phyloP scores from a whole-genome alignment of 1,284 basidiomycete species.

The Tilletiopsis washingtonensis region DNA sequence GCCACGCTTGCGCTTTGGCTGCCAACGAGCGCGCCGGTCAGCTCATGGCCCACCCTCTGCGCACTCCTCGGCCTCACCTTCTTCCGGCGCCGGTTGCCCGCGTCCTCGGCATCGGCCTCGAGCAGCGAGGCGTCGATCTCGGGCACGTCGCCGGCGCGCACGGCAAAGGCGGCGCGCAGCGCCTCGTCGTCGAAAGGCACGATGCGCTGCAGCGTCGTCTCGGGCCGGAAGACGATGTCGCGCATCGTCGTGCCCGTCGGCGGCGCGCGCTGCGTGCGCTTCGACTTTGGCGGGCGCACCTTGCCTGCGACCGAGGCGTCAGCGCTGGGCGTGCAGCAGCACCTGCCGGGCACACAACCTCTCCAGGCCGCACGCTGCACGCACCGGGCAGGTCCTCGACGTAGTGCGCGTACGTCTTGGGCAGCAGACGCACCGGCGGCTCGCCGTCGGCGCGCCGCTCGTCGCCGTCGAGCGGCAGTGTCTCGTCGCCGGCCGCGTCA shows the following conservation, averaged over 20 bases:
- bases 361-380: no score
- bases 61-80: no score
- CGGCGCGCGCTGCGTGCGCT: background rate
- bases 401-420: conserved; percentile 9
- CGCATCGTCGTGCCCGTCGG: conserved; percentile 4
- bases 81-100: no score
- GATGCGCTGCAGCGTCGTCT: conserved; percentile 10
- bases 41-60: no score
- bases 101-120: no score
- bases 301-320: background rate
- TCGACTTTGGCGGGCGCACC: conserved; percentile 4
- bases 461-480: no score
- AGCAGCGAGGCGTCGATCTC: no score
- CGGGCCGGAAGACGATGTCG: conserved; percentile 10
- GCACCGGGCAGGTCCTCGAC: conserved; percentile 8
- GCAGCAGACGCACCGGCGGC: background rate
- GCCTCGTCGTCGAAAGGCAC: conserved; percentile 7
- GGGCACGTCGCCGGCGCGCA: no score
- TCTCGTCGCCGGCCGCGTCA: background rate
- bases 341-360: background rate
- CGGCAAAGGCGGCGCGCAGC: conserved; percentile 3
- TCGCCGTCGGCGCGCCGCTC: no score
- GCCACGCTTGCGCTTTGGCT: no score
- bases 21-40: no score
- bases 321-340: background rate